phyloP scores from a whole-genome alignment of 208 protist species.

The Crithidia sp. region DNA sequence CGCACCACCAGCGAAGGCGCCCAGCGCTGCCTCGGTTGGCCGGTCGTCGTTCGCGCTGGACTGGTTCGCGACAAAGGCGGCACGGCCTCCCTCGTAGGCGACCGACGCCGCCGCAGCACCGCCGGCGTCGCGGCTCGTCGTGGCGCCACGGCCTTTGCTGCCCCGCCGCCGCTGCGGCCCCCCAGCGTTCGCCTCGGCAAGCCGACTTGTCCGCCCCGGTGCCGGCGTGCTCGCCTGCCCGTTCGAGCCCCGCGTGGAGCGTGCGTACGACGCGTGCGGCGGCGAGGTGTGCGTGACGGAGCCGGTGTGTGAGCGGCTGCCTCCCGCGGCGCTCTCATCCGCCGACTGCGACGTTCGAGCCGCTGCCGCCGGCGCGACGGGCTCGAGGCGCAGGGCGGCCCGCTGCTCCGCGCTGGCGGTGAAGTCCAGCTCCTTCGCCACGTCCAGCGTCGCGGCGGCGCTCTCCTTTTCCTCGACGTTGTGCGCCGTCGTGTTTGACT shows the following conservation, averaged over 20 bases:
- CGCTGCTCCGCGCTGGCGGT: conserved; percentile 33
- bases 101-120: not conserved
- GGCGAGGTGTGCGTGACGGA: conserved; percentile 9
- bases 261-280: conserved; percentile 1
- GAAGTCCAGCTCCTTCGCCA: conserved; percentile 78
- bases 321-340: not conserved
- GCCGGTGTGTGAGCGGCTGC: not conserved
- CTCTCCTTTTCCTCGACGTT: conserved; percentile 46
- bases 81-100: conserved; percentile 19
- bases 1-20: conserved; percentile 23
- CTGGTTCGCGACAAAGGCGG: conserved; percentile 15
- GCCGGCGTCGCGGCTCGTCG: conserved; percentile 10
- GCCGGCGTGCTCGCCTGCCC: conserved; percentile 5
- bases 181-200: conserved; percentile 8
- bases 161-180: conserved; percentile 26
- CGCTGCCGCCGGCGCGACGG: not conserved
- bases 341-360: conserved; percentile 11
- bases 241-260: conserved; percentile 4
- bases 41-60: conserved; percentile 16
- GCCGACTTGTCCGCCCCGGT: not conserved
- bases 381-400: conserved; percentile 14
- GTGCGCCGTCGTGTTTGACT: conserved; percentile 37
- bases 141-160: conserved; percentile 26
- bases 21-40: conserved; percentile 20
- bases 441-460: conserved; percentile 32